A percentile compares a stretch with the other conserved stretches of the same genome.
Evolutionary conservation across 164 flowering plant species (phyloP).

Genomic region (Tetracentron sinense): DNA sequence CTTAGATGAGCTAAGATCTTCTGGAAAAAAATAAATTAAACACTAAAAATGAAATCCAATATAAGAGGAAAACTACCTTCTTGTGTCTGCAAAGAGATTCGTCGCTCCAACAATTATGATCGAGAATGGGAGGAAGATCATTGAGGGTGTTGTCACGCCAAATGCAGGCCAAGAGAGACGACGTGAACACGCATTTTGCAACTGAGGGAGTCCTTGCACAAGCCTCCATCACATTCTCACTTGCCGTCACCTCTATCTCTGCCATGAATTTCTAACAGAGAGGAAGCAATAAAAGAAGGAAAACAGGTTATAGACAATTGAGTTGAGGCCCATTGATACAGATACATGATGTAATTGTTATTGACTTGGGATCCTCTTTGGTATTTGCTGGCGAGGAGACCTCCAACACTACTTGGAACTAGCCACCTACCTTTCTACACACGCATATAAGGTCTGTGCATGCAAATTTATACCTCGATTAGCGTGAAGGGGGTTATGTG

Average conservation of each 20-base stretch:
- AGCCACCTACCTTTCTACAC: no score
- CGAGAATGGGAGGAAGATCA: constrained; percentile 27
- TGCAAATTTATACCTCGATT: no score
- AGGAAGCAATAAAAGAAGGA: background rate
- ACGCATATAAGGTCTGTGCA: no score
- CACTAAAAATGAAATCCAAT: background rate
- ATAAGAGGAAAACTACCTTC: constrained; percentile 39
- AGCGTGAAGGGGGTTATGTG: no score
- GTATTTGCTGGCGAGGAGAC: no score
- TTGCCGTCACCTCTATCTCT: constrained; percentile 52
- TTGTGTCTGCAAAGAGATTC: constrained; percentile 59
- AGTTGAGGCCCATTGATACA: background rate
- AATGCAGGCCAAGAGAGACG: constrained; percentile 68
- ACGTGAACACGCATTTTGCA: constrained; percentile 62
- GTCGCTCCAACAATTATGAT: constrained; percentile 69
- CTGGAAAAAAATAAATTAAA: background rate
- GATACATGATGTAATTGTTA: no score
- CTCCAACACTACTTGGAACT: no score
- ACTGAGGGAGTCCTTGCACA: constrained; percentile 57
- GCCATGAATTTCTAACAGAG: constrained; percentile 57
- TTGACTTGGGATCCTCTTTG: no score
- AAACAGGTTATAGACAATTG: background rate
- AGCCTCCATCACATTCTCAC: constrained; percentile 64
- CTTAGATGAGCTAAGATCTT: no score
- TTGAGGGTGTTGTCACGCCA: constrained; percentile 37